Evolutionary conservation across 495 filamentous ascomycete genomes (phyloP).

Genomic region (Elaphomyces granulatus): DNA sequence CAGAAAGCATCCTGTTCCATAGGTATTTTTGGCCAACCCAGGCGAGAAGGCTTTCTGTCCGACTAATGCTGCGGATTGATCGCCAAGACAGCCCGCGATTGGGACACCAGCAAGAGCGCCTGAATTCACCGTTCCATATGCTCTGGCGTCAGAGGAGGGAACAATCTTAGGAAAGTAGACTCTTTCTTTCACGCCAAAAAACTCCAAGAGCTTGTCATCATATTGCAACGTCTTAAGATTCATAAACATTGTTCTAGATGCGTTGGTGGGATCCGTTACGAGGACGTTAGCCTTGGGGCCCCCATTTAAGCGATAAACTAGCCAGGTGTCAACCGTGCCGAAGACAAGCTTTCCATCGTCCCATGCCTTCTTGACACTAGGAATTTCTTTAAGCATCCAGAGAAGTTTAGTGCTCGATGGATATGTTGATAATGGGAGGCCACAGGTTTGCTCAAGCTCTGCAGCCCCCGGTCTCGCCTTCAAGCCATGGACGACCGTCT

Average conservation of each 20-base stretch:
- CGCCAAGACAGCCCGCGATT: slow-evolving; percentile 80
- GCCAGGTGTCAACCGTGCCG: slow-evolving; percentile 86
- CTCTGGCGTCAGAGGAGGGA: slow-evolving; percentile 60
- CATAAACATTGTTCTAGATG: slow-evolving; percentile 93
- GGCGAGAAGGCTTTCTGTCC: slow-evolving; percentile 83
- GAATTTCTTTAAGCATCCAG: slow-evolving; percentile 69
- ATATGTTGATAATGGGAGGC: slow-evolving; percentile 85
- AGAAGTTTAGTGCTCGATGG: slow-evolving; percentile 81
- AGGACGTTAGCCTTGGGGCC: slow-evolving; percentile 52
- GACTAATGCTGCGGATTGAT: slow-evolving; percentile 86
- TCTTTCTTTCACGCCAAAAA: slow-evolving; percentile 62
- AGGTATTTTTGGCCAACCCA: slow-evolving; percentile 90
- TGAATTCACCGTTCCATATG: slow-evolving; percentile 52
- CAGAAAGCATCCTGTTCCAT: slow-evolving; percentile 90
- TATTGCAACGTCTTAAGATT: slow-evolving; percentile 77
- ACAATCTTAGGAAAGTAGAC: slow-evolving; percentile 73
- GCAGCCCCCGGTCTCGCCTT: slow-evolving; percentile 50
- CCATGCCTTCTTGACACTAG: slow-evolving; percentile 59
- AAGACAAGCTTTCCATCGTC: slow-evolving; percentile 69
- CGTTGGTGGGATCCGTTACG: slow-evolving; percentile 87
- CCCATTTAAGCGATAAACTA: slow-evolving; percentile 82
- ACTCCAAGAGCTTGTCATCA: slow-evolving; percentile 64
- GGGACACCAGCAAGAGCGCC: slow-evolving; percentile 53
- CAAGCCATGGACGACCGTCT: slow-evolving; percentile 58
- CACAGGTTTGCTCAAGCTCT: slow-evolving; percentile 57